Evolutionary conservation across 371 early-diverging fungal species (phyloP).

Genomic region (Mortierella sp.): DNA sequence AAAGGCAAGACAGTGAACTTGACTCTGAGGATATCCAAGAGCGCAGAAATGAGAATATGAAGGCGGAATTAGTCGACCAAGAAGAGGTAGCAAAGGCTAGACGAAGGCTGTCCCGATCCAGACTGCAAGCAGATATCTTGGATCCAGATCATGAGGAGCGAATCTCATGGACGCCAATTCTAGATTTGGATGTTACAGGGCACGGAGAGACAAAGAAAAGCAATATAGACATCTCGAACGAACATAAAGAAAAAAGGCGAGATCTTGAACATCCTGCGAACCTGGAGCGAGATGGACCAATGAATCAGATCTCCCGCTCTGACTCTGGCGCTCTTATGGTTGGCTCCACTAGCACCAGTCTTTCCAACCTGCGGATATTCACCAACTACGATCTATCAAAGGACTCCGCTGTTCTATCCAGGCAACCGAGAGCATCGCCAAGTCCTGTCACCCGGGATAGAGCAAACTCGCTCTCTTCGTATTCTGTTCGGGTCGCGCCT

Average conservation of each 20-base stretch:
- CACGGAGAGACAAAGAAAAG: background rate
- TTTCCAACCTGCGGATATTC: background rate
- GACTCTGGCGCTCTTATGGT: conserved; percentile 20
- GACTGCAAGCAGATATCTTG: background rate
- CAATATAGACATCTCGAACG: background rate
- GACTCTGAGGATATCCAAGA: background rate
- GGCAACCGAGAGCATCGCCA: no score
- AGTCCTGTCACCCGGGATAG: no score
- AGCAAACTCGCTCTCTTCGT: no score
- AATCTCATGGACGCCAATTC: background rate
- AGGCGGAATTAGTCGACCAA: no score
- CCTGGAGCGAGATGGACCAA: background rate
- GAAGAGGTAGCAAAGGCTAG: background rate
- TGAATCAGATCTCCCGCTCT: background rate
- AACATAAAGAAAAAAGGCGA: no score
- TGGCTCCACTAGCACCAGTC: conserved; percentile 1
- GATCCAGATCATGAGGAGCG: background rate
- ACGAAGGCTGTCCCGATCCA: background rate
- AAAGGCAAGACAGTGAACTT: conserved; percentile 5
- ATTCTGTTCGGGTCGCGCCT: no score
- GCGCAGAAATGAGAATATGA: background rate
- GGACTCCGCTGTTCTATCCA: background rate
- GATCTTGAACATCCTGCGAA: no score
- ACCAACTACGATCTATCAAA: background rate
- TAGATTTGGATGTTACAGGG: background rate